Evolutionary conservation across 176 grass and related monocot genomes (phyloP).

Genomic region (Avena insularis): DNA sequence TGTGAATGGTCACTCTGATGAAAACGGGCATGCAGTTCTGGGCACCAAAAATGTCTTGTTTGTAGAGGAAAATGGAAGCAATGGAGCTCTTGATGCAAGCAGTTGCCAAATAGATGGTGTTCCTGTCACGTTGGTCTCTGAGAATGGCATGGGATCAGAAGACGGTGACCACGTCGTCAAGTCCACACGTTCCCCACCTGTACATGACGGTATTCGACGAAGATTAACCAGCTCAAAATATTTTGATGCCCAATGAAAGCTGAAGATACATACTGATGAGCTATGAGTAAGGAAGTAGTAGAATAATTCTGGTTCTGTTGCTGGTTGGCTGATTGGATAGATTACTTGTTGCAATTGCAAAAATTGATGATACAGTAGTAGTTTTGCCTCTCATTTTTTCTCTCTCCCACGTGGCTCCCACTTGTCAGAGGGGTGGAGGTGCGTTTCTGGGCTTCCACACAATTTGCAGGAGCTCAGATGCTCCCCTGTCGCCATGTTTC

Average conservation of each 20-base stretch:
- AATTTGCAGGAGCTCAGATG: conserved; percentile 84
- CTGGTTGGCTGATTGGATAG: conserved; percentile 44
- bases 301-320: conserved; percentile 27
- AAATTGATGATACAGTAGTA: conserved; percentile 54
- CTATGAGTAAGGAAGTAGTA: conserved; percentile 22
- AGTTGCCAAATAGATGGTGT: conserved; percentile 27
- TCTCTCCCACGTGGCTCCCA: conserved; percentile 54
- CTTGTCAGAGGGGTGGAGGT: conserved; percentile 61
- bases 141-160: conserved; percentile 40
- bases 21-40: conserved; percentile 41
- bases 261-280: conserved; percentile 20
- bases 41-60: conserved; percentile 21
- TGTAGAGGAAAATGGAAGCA: conserved; percentile 34
- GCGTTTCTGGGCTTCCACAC: conserved; percentile 86
- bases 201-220: conserved; percentile 42
- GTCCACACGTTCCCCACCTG: background rate
- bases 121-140: conserved; percentile 18
- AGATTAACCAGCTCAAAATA: conserved; percentile 42
- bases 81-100: conserved; percentile 16
- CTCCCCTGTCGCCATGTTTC: conserved; percentile 66
- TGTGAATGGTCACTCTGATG: background rate
- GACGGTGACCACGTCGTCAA: conserved; percentile 33
- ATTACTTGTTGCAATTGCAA: conserved; percentile 49
- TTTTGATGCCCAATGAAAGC: conserved; percentile 48
- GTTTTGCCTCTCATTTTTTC: conserved; percentile 29